phyloP scores from a whole-genome alignment of 768 basidiomycete genomes.

The Suillus subaureus region DNA sequence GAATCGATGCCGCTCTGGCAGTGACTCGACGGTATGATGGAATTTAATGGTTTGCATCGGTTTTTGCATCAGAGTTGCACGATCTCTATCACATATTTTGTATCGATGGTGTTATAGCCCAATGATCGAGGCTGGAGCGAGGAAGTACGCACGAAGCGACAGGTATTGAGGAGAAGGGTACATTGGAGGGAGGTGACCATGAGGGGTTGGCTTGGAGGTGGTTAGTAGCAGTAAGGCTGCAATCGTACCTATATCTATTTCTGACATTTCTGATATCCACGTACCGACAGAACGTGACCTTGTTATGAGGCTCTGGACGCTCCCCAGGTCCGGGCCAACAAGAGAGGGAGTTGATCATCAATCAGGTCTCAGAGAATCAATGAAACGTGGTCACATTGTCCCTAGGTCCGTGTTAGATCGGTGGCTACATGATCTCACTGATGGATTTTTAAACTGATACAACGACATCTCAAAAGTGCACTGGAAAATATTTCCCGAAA shows the following conservation, averaged over 20 bases:
- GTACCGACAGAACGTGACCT: not conserved
- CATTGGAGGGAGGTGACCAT: not conserved
- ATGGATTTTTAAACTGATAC: not conserved
- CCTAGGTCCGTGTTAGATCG: not conserved
- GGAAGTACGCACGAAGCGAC: not conserved
- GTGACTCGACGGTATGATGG: not conserved
- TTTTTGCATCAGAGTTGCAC: not conserved
- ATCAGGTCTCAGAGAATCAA: not conserved
- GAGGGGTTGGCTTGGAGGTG: not conserved
- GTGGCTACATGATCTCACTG: not conserved
- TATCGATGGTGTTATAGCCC: not conserved
- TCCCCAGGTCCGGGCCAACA: too few species aligned
- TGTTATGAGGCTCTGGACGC: not conserved
- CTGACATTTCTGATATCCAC: not conserved
- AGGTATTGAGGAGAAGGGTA: not conserved
- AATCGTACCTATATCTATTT: not conserved
- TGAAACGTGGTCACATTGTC: not conserved
- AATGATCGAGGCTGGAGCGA: not conserved
- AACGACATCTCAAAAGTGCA: not conserved
- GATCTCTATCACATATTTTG: not conserved
- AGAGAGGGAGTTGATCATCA: not conserved
- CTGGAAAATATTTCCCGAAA: too few species aligned
- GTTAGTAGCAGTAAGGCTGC: not conserved
- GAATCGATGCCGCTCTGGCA: not conserved
- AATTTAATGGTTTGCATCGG: not conserved